These are phyloP conservation scores for Plasmodium fragile DNA, from an alignment of 169 alveolate genomes.

Conservation along the genomic window DNA sequence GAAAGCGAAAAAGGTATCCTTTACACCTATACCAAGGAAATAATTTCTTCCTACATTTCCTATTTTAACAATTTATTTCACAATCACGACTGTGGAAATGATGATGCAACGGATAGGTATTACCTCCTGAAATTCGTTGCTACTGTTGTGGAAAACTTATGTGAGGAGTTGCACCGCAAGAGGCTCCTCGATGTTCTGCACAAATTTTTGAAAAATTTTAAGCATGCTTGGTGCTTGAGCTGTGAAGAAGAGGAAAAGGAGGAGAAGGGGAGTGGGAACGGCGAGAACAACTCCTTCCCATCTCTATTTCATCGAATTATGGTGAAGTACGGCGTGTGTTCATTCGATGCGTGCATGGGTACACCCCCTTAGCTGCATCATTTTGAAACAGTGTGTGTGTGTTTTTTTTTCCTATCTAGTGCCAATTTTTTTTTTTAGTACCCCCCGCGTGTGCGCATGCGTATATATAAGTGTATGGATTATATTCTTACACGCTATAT, in stretches of 20 bases:
- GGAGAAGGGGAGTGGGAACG: not conserved
- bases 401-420: not conserved
- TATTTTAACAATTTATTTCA: conserved; percentile 5
- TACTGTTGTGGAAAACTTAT: conserved; percentile 15
- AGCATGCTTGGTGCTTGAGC: conserved; percentile 39
- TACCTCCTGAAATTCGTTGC: conserved; percentile 46
- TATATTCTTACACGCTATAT: not conserved
- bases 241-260: not conserved
- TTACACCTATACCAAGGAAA: conserved; percentile 38
- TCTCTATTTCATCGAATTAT: conserved; percentile 9
- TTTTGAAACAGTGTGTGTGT: not conserved
- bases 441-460: not conserved
- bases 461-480: not conserved
- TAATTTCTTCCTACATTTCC: conserved; percentile 26
- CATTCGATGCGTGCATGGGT: not conserved
- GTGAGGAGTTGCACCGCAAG: conserved; percentile 40
- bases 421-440: conserved; percentile 5
- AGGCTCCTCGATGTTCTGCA: conserved; percentile 60
- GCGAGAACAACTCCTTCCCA: conserved; percentile 5
- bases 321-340: conserved; percentile 24
- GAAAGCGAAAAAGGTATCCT: conserved; percentile 33
- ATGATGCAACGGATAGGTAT: conserved; percentile 3
- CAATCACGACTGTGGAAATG: conserved; percentile 22
- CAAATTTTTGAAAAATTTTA: conserved; percentile 37
- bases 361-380: not conserved